phyloP scores from a whole-genome alignment of 768 basidiomycete species.

The Punctularia strigosozonata region DNA sequence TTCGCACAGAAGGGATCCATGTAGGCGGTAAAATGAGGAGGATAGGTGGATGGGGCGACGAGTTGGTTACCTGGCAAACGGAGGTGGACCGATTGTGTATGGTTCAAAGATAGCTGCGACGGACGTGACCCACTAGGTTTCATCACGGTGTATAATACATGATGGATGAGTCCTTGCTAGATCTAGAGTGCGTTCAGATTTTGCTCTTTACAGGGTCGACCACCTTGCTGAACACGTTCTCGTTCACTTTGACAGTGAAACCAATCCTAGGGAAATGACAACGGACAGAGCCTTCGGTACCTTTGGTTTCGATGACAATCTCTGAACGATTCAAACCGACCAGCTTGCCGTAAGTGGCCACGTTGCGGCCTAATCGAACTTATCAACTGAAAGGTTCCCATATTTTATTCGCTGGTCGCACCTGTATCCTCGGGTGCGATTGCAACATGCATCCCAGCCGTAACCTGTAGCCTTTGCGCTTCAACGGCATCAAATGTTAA shows the following conservation, averaged over 20 bases:
- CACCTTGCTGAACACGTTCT: background rate
- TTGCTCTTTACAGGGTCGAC: background rate
- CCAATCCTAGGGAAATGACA: slow-evolving; percentile 41
- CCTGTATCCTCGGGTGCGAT: slow-evolving; percentile 40
- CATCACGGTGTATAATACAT: too few species aligned
- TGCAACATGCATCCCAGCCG: slow-evolving; percentile 24
- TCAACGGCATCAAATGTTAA: slow-evolving; percentile 37
- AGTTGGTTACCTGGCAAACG: slow-evolving; percentile 11
- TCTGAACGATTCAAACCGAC: slow-evolving; percentile 38
- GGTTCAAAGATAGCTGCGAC: too few species aligned
- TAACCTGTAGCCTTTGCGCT: slow-evolving; percentile 29
- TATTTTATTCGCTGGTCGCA: slow-evolving; percentile 8
- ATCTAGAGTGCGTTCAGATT: background rate
- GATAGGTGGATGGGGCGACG: slow-evolving; percentile 14
- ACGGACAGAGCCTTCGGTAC: slow-evolving; percentile 25
- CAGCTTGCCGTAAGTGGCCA: slow-evolving; percentile 36
- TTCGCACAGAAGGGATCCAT: slow-evolving; percentile 11
- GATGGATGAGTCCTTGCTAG: too few species aligned
- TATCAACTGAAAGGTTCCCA: background rate
- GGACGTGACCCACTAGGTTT: too few species aligned
- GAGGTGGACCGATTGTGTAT: too few species aligned
- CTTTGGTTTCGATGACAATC: slow-evolving; percentile 34
- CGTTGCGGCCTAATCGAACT: slow-evolving; percentile 26
- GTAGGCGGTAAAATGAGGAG: slow-evolving; percentile 10
- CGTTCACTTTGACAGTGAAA: slow-evolving; percentile 9